Conservation (phyloP, 352 stramenopile genomes). For the Phytophthora meadii region DNA sequence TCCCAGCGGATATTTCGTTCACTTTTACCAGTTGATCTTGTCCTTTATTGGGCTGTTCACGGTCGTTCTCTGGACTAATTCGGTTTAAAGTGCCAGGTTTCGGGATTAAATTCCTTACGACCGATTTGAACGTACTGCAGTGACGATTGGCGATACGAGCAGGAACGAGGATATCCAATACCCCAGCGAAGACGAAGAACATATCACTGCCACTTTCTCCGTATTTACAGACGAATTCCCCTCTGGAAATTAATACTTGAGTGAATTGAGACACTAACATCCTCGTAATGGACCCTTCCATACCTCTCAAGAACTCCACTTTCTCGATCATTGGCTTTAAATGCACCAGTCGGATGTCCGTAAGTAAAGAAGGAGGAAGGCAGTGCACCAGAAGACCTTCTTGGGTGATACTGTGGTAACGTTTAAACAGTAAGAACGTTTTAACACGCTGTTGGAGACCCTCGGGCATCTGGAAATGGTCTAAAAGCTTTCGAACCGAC, state of each 20-base stretch:
- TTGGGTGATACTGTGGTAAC: constrained; percentile 75
- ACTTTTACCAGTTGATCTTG: constrained; percentile 27
- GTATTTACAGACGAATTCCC: constrained; percentile 64
- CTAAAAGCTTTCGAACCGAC: constrained; percentile 59
- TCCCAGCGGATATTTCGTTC: constrained; percentile 58
- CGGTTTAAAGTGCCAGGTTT: too few relatives aligned
- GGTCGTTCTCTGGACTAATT: neutral
- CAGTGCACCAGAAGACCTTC: constrained; percentile 66
- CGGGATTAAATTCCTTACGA: too few relatives aligned
- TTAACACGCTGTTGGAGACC: constrained; percentile 60
- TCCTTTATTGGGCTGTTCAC: neutral
- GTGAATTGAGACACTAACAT: constrained; percentile 78
- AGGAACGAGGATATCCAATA: too few relatives aligned
- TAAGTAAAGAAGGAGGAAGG: constrained; percentile 71
- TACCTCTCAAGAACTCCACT: constrained; percentile 66
- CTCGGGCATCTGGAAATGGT: constrained; percentile 58
- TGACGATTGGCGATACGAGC: too few relatives aligned
- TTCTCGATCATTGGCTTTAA: constrained; percentile 76
- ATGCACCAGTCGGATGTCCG: constrained; percentile 72
- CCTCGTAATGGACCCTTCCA: constrained; percentile 62
- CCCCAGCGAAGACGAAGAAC: too few relatives aligned
- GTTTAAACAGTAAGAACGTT: constrained; percentile 72
- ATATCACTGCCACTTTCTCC: constrained; percentile 67
- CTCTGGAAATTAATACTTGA: constrained; percentile 60
- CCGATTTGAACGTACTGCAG: too few relatives aligned